Evolutionary conservation across 2,329 filamentous ascomycete genomes (phyloP), one percentile per base, ranked within the genome.

Genomic region (Pseudogymnoascus sp.): DNA sequence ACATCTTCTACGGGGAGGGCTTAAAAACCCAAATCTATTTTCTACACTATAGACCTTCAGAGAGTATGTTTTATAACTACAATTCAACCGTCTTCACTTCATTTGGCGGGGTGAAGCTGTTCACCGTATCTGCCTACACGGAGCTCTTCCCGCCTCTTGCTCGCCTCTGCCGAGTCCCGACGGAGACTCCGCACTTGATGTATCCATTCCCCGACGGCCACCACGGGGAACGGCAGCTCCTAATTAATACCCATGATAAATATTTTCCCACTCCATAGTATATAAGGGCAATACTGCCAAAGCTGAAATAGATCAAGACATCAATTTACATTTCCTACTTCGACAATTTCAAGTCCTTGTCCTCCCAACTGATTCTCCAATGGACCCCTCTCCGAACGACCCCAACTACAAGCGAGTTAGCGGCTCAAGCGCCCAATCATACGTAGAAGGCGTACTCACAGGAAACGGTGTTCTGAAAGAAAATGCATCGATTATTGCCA

Each of bases 401-500:
- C 6, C 22, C 41, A 46, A 24, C 41, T 46, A 46, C 22, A 4
- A 3, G 22, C 41, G 41, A 46, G 41, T 46, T 24, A 46, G 41
- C 41, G 22, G 41, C 41, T 26, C 41, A 8, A 46, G 41, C 41
- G 41, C 41, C 8, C 19, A 60, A 60, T 12, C n/a, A 19, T 85
- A 87, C 62, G 78, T 84, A 3, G 75, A 81, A 68, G 75, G 76
- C 5, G 75, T 90, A 10, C 81, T 90, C 37, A 69, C 75, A 63
- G 86, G 79, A 24, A 86, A 90, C 69, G 84, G 84, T 2, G 86
- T 90, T 0, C 75, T 85, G 0, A 62, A 73, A 0, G 72, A 78
- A 2, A 83, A 89, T 66, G 88, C 90, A n/a, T 66, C 75, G 3
- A 84, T 85, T 38, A 76, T 92, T 14, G 85, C 89, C n/a, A 76